phyloP scores from a whole-genome alignment of 768 basidiomycete genomes.

The Mycena pura region DNA sequence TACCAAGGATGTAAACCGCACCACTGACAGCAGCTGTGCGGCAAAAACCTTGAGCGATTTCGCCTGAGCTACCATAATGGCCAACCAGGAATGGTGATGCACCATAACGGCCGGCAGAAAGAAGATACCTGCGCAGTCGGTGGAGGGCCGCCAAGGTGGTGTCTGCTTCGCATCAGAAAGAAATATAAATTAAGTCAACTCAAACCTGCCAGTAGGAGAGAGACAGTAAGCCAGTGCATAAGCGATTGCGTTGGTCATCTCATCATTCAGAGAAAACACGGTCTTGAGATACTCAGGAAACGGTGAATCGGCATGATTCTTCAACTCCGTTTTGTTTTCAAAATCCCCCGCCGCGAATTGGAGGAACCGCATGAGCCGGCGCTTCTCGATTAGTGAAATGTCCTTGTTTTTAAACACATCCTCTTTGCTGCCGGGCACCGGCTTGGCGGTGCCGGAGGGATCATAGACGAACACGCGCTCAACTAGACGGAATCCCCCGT shows the following conservation, averaged over 20 bases:
- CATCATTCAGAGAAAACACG: conserved; percentile 65
- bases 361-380: conserved; percentile 91
- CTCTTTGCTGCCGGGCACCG: conserved; percentile 90
- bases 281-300: conserved; percentile 71
- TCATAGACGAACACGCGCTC: conserved; percentile 72
- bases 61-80: conserved; percentile 93
- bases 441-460: conserved; percentile 51
- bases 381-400: conserved; percentile 82
- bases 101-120: conserved; percentile 86
- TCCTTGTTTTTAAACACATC: conserved; percentile 88
- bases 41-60: conserved; percentile 90
- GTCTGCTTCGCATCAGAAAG: conserved; percentile 51
- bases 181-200: neutral
- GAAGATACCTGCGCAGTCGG: conserved; percentile 78
- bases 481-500: conserved; percentile 89
- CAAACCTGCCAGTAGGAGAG: conserved; percentile 58
- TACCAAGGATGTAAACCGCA: conserved; percentile 74
- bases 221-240: conserved; percentile 82
- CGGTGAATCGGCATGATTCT: conserved; percentile 57
- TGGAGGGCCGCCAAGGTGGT: conserved; percentile 65
- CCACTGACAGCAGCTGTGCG: conserved; percentile 86
- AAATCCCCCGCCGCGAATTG: conserved; percentile 82
- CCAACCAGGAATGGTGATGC: conserved; percentile 86
- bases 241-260: conserved; percentile 65
- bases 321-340: conserved; percentile 64